Percentiles rank a stretch among this genome's conserved stretches.
These are phyloP conservation scores for Delonix regia DNA, from an alignment of 306 rosid genomes.

Conservation along the genomic window DNA sequence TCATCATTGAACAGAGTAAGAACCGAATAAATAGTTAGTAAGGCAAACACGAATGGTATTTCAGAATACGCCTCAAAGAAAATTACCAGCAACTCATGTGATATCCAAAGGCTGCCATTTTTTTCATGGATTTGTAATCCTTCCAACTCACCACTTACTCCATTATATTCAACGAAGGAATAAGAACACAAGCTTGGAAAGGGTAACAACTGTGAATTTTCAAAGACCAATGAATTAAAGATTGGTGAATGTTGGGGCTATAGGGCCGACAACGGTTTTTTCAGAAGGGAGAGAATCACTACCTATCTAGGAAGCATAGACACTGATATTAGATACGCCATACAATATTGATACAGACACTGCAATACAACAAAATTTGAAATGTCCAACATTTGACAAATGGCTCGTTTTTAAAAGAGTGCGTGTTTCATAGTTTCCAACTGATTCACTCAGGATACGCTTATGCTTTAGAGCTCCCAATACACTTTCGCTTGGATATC, in stretches of 20 bases:
- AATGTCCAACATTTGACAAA: not conserved
- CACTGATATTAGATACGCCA: not conserved
- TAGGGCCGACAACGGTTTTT: too few relatives aligned
- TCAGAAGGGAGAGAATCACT: not conserved
- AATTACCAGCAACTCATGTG: not conserved
- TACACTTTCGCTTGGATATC: not conserved
- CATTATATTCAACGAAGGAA: not conserved
- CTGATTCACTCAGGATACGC: not conserved
- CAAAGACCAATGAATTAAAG: too few relatives aligned
- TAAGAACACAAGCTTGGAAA: not conserved
- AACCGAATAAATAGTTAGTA: not conserved
- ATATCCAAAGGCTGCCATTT: not conserved
- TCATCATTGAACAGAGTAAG: not conserved
- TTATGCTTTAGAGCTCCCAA: not conserved
- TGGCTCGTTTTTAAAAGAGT: not conserved
- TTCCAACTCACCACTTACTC: not conserved
- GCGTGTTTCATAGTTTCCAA: not conserved
- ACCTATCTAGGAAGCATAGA: not conserved
- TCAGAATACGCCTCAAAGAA: not conserved
- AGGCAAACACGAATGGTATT: not conserved
- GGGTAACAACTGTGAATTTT: not conserved
- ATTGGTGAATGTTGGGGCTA: not conserved
- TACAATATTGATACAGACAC: not conserved
- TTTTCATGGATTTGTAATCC: not conserved
- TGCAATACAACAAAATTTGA: not conserved